Conservation (phyloP, 2,329 filamentous ascomycete species). For the Ophiostoma sp. region DNA sequence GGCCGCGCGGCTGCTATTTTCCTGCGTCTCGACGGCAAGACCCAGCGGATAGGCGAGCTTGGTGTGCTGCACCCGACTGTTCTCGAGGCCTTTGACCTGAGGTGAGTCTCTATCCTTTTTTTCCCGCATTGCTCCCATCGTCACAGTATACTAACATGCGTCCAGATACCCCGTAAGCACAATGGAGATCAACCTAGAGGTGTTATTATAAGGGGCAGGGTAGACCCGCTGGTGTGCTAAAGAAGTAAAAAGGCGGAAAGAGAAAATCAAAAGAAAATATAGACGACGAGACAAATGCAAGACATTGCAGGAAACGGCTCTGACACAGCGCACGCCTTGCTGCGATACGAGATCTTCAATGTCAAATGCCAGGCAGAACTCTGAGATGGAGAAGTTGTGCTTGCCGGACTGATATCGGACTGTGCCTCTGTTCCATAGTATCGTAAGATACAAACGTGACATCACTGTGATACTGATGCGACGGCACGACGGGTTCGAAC, state of each 20-base stretch:
- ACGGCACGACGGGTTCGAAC: neutral
- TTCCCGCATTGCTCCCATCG: neutral
- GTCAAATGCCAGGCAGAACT: neutral
- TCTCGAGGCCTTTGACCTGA: slow-evolving; percentile 87
- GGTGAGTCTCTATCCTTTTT: slow-evolving; percentile 42
- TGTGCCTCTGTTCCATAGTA: slow-evolving; percentile 1
- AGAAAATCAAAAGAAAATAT: neutral
- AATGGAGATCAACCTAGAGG: slow-evolving; percentile 89
- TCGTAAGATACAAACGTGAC: neutral
- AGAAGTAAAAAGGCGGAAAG: neutral
- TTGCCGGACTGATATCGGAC: neutral
- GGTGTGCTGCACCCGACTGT: slow-evolving; percentile 92
- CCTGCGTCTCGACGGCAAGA: slow-evolving; percentile 67
- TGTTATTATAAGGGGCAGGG: slow-evolving; percentile 62
- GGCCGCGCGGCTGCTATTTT: slow-evolving; percentile 85
- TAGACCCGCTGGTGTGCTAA: slow-evolving; percentile 15
- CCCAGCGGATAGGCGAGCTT: slow-evolving; percentile 76
- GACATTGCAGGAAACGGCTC: neutral
- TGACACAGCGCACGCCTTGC: neutral
- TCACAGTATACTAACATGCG: neutral
- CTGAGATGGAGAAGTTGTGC: neutral
- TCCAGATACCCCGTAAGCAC: slow-evolving; percentile 81
- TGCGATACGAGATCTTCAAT: neutral
- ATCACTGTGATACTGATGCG: neutral
- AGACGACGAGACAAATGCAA: neutral